Evolutionary conservation across 1,284 basidiomycete genomes (phyloP).

Genomic region (Cryptococcus hybrid): DNA sequence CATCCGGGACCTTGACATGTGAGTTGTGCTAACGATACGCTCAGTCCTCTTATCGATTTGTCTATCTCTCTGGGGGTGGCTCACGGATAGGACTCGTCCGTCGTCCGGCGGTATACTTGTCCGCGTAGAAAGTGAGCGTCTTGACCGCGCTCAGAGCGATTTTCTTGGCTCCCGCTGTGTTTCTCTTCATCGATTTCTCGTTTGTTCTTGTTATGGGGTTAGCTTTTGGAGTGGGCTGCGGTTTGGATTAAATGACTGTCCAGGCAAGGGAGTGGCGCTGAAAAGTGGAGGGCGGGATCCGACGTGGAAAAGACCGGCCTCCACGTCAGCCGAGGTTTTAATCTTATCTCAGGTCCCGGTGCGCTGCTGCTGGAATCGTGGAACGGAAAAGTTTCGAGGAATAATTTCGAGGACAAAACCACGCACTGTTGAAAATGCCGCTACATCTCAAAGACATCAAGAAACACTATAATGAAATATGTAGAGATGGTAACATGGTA

Average conservation of each 20-base stretch:
- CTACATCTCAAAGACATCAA: background rate
- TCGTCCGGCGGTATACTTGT: constrained; percentile 62
- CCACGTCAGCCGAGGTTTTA: no score
- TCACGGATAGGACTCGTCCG: constrained; percentile 63
- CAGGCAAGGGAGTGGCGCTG: no score
- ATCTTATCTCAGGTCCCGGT: background rate
- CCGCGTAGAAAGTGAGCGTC: constrained; percentile 76
- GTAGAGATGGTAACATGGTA: no score
- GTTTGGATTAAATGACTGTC: no score
- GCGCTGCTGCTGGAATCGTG: no score
- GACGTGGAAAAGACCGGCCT: no score
- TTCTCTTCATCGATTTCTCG: background rate
- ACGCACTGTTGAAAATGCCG: constrained; percentile 5
- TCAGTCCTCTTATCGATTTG: background rate
- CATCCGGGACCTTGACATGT: constrained; percentile 77
- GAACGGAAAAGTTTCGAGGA: background rate
- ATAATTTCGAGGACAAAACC: no score
- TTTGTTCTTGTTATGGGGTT: no score
- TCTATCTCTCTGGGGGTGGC: background rate
- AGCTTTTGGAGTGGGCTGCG: no score
- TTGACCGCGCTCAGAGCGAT: constrained; percentile 66
- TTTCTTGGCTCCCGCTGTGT: constrained; percentile 17
- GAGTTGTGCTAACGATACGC: constrained; percentile 57
- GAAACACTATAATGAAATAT: no score
- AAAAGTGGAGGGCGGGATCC: no score